phyloP scores from a whole-genome alignment of 2,329 filamentous ascomycete genomes.

The Pestalotiopsis sp. region DNA sequence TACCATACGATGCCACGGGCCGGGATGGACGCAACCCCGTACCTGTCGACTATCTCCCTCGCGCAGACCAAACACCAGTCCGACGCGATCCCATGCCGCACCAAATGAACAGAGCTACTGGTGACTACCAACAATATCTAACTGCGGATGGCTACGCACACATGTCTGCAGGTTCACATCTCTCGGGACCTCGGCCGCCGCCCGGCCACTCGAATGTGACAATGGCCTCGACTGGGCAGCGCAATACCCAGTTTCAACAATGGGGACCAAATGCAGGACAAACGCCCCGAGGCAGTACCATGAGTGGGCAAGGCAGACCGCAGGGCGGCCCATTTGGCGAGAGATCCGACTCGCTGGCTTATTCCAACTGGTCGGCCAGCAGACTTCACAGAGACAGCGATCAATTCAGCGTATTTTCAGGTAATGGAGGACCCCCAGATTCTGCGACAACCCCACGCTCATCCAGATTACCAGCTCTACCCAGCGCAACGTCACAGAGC shows the following conservation, averaged over 20 bases:
- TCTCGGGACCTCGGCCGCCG: constrained; percentile 63
- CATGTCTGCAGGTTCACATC: constrained; percentile 54
- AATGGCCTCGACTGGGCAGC: constrained; percentile 68
- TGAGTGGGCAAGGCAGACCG: constrained; percentile 49
- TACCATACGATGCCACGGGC: constrained; percentile 78
- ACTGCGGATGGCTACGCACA: constrained; percentile 60
- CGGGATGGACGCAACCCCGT: constrained; percentile 71
- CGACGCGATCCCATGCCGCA: constrained; percentile 78
- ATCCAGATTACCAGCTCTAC: constrained; percentile 52
- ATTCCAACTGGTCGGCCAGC: constrained; percentile 21
- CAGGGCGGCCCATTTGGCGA: constrained; percentile 55
- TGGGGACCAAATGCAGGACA: constrained; percentile 58
- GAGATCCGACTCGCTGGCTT: constrained; percentile 60
- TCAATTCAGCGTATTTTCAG: constrained; percentile 59
- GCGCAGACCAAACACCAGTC: constrained; percentile 63
- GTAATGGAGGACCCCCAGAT: constrained; percentile 51
- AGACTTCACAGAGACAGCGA: constrained; percentile 42
- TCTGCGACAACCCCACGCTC: constrained; percentile 44
- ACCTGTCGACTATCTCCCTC: constrained; percentile 73
- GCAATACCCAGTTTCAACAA: constrained; percentile 76
- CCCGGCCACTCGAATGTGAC: constrained; percentile 65
- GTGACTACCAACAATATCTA: constrained; percentile 90
- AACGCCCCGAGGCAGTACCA: constrained; percentile 53
- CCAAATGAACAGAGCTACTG: constrained; percentile 76
- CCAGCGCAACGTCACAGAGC: constrained; percentile 59